Evolutionary conservation across 345 rosid genomes (phyloP), one percentile per base, ranked within the genome.

Genomic region (Sisymbrium irio): DNA sequence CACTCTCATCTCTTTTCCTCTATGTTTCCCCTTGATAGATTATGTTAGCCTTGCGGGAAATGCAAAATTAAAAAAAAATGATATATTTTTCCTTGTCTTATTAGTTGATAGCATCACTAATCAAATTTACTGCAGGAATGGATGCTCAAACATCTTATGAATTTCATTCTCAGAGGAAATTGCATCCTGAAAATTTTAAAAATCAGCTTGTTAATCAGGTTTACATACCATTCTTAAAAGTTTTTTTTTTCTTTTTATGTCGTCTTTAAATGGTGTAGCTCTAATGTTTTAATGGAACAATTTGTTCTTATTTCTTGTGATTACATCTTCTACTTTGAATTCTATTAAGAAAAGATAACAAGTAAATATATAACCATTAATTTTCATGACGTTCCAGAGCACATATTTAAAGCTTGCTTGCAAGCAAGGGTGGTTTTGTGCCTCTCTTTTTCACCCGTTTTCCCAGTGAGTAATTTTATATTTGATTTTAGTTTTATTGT

Each of bases 91-190:
- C 9, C 47, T 66, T 51, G 37, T 20, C 37, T 66, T 35, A 49
- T 37, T 36, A 36, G 60, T 66, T 35, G 60, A 36, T 51, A 36
- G 49, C 5, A 51, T 36, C 14, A 51, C 17, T 66, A 32, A 46
- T 18, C n/a, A 42, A 9, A 14, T 41, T 41, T 40, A 12, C 4
- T 62, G 46, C 81, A 94, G 97, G 97, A 57, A 94, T 91, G 96
- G 97, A 94, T 88, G 96, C 98, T 73, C 95, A 94, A 83, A 70
- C 89, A 56, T 90, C 96, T 51, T 82, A 86, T 80, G 93, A 86
- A 49, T 90, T 90, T 82, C 96, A 90, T 71, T 84, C 87, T 17
- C 85, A 85, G 62, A 75, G 92, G 51, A 90, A 81, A 81, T 27
- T 71, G 58, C 89, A 91, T 62, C 98, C 96, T 0, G 90, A 91